Percentiles rank a stretch among this genome's conserved stretches.
phyloP scores from a whole-genome alignment of 164 flowering plant genomes.

The Stephania japonica region DNA sequence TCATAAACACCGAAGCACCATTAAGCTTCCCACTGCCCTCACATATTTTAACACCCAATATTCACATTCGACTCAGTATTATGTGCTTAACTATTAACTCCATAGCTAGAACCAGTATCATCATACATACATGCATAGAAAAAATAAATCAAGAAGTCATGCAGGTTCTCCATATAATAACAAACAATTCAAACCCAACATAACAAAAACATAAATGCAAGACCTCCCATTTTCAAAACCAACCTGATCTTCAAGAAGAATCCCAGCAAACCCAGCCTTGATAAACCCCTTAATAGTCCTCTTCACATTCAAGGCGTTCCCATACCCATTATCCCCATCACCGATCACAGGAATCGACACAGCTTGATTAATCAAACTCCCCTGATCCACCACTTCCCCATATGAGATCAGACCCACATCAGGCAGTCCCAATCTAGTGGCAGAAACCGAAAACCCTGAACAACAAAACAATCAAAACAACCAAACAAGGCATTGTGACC shows the following conservation, averaged over 20 bases:
- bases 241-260: slow-evolving; percentile 95
- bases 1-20: no score
- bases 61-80: no score
- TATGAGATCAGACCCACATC: slow-evolving; percentile 83
- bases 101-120: no score
- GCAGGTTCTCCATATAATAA: not conserved
- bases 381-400: slow-evolving; percentile 96
- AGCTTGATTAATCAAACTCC: slow-evolving; percentile 70
- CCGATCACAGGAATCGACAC: slow-evolving; percentile 94
- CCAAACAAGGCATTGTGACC: no score
- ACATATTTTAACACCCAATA: no score
- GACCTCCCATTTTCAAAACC: not conserved
- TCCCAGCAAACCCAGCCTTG: slow-evolving; percentile 88
- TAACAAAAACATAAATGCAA: not conserved
- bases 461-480: no score
- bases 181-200: not conserved
- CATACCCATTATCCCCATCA: slow-evolving; percentile 97
- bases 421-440: slow-evolving; percentile 82
- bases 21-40: no score
- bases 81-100: no score
- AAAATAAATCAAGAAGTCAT: not conserved
- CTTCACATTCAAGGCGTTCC: slow-evolving; percentile 97
- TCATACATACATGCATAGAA: not conserved
- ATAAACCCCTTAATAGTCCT: slow-evolving; percentile 89
- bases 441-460: slow-evolving; percentile 82